Evolutionary conservation across 1,284 basidiomycete genomes (phyloP).

Genomic region (Fomitopsis pinicola): DNA sequence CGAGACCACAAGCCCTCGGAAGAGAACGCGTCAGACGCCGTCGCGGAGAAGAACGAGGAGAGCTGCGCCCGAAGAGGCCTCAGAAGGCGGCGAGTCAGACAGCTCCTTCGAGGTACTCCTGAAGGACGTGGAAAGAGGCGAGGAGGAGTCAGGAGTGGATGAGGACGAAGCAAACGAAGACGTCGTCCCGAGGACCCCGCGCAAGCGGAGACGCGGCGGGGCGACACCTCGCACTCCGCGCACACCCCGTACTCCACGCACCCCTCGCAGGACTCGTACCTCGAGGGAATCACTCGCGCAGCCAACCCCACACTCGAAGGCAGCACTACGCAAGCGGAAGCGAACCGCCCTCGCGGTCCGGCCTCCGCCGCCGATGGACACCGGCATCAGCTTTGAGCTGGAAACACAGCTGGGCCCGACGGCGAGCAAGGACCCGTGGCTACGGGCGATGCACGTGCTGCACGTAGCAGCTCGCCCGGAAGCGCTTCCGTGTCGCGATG

Average conservation of each 20-base stretch:
- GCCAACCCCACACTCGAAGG: slow-evolving; percentile 69
- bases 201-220: slow-evolving; percentile 22
- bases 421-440: slow-evolving; percentile 72
- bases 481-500: slow-evolving; percentile 84
- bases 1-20: neutral
- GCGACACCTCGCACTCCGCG: slow-evolving; percentile 8
- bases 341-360: slow-evolving; percentile 32
- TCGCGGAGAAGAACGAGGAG: neutral
- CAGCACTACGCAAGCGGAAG: slow-evolving; percentile 41
- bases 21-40: neutral
- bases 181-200: neutral
- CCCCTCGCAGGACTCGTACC: slow-evolving; percentile 19
- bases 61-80: neutral
- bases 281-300: slow-evolving; percentile 33
- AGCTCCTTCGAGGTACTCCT: neutral
- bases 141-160: slow-evolving; percentile 16
- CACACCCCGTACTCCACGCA: slow-evolving; percentile 16
- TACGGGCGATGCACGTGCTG: slow-evolving; percentile 82
- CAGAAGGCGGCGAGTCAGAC: neutral
- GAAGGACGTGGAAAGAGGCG: slow-evolving; percentile 7
- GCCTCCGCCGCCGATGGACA: slow-evolving; percentile 29
- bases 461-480: slow-evolving; percentile 95
- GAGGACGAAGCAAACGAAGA: slow-evolving; percentile 7
- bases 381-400: slow-evolving; percentile 29
- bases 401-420: slow-evolving; percentile 19